A percentile compares a stretch with the other conserved stretches of the same genome.
Conservation (phyloP, 768 basidiomycete species). For the Mycena pura region DNA sequence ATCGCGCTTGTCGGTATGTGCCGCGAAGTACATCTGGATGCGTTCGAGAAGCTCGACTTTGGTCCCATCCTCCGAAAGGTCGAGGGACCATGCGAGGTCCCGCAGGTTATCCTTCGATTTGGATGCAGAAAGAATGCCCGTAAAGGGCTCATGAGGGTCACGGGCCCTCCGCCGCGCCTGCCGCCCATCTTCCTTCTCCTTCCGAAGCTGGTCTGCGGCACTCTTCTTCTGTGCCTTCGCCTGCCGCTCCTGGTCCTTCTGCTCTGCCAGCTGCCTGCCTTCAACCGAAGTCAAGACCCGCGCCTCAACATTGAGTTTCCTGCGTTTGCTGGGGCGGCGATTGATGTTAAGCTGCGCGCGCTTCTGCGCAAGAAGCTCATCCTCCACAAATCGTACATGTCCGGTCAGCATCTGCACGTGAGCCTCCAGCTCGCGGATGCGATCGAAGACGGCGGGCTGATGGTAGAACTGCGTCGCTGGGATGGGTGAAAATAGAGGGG, state of each 20-base stretch:
- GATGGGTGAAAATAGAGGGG: neutral
- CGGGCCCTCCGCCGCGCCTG: too few species aligned
- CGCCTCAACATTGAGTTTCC: neutral
- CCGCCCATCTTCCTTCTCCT: neutral
- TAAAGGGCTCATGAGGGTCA: neutral
- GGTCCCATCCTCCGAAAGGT: neutral
- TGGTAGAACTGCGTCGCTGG: neutral
- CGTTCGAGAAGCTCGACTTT: neutral
- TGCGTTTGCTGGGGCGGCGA: neutral
- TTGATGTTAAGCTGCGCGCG: neutral
- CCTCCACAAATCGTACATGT: neutral
- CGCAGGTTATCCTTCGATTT: neutral
- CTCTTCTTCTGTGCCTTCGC: neutral
- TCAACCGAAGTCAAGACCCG: neutral
- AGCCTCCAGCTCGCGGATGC: neutral
- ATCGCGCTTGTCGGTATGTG: neutral
- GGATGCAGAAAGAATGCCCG: neutral
- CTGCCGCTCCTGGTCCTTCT: neutral
- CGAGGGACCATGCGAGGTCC: neutral
- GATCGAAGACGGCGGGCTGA: neutral
- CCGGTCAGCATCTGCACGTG: neutral
- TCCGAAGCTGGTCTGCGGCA: neutral
- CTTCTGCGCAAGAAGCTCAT: neutral
- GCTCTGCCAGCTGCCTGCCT: neutral
- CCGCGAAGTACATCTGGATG: neutral